Conservation (phyloP, 805 yeast genomes). For the Saturnispora saitoi region DNA sequence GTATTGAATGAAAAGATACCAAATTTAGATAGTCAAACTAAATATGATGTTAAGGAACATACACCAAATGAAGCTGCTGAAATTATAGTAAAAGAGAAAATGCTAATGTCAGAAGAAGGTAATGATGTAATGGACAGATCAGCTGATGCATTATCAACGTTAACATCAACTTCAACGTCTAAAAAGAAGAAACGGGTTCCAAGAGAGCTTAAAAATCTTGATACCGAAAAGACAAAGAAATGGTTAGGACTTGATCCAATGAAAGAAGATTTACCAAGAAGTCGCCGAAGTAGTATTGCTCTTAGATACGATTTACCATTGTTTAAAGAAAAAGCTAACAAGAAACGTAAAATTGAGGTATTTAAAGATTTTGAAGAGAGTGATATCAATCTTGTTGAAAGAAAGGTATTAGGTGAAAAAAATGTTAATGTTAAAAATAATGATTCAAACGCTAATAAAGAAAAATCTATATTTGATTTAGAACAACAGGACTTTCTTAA, state of each 20-base stretch:
- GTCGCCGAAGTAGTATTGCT: slow-evolving; percentile 50
- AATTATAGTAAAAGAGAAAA: neutral
- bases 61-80: slow-evolving; percentile 3
- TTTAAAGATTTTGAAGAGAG: slow-evolving; percentile 14
- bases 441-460: neutral
- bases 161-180: slow-evolving; percentile 16
- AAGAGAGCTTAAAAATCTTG: slow-evolving; percentile 35
- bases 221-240: slow-evolving; percentile 17
- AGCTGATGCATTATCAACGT: too few species aligned
- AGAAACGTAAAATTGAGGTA: slow-evolving; percentile 2
- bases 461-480: slow-evolving; percentile 7
- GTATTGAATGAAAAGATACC: neutral
- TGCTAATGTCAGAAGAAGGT: neutral
- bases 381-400: neutral
- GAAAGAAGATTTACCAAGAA: slow-evolving; percentile 19
- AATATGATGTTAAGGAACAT: neutral
- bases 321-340: slow-evolving; percentile 30
- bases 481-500: slow-evolving; percentile 3
- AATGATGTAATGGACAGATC: neutral
- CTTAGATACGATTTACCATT: slow-evolving; percentile 61
- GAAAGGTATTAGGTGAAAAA: neutral
- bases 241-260: slow-evolving; percentile 12
- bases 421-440: neutral
- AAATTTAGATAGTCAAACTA: neutral
- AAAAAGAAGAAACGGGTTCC: slow-evolving; percentile 13